A percentile compares a stretch with the other conserved stretches of the same genome.
Evolutionary conservation across 2,329 filamentous ascomycete species (phyloP).

Genomic region (Talaromyces sp.): DNA sequence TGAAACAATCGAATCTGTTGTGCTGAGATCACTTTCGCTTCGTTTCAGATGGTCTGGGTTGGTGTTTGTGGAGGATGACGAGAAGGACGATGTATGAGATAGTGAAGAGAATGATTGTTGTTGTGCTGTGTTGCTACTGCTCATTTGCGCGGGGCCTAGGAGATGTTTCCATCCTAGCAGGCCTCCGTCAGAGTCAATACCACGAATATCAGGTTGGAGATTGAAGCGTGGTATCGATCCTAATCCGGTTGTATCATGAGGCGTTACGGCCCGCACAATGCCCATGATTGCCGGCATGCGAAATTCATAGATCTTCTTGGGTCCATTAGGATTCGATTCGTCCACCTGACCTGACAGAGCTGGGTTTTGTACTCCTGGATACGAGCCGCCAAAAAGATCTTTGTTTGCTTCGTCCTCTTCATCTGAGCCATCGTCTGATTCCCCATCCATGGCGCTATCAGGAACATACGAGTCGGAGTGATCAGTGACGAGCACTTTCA

Average conservation of each 20-base stretch:
- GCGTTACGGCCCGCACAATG: conserved; percentile 26
- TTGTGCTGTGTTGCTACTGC: conserved; percentile 19
- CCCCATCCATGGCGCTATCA: conserved; percentile 32
- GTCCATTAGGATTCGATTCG: conserved; percentile 24
- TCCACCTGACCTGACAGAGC: conserved; percentile 20
- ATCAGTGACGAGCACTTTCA: conserved; percentile 42
- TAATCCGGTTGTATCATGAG: conserved; percentile 22
- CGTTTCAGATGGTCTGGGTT: conserved; percentile 6
- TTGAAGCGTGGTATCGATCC: conserved; percentile 38
- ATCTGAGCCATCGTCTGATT: conserved; percentile 34
- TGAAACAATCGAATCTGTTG: conserved; percentile 31
- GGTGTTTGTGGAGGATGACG: conserved; percentile 21
- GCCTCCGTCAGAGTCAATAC: conserved; percentile 44
- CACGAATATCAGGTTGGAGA: conserved; percentile 41
- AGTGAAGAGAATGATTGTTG: conserved; percentile 4
- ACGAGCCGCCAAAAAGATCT: conserved; percentile 17
- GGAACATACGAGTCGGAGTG: conserved; percentile 38
- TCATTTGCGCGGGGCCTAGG: conserved; percentile 38
- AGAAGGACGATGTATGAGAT: conserved; percentile 16
- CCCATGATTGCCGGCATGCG: conserved; percentile 44
- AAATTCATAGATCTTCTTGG: conserved; percentile 40
- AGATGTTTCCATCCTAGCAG: conserved; percentile 46
- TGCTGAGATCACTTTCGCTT: conserved; percentile 21
- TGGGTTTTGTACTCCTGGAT: conserved; percentile 5
- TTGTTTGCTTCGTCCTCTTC: conserved; percentile 13